These are phyloP conservation scores for Nigrograna mackinnonii DNA, from an alignment of 2,329 filamentous ascomycete genomes.

Conservation along the genomic window DNA sequence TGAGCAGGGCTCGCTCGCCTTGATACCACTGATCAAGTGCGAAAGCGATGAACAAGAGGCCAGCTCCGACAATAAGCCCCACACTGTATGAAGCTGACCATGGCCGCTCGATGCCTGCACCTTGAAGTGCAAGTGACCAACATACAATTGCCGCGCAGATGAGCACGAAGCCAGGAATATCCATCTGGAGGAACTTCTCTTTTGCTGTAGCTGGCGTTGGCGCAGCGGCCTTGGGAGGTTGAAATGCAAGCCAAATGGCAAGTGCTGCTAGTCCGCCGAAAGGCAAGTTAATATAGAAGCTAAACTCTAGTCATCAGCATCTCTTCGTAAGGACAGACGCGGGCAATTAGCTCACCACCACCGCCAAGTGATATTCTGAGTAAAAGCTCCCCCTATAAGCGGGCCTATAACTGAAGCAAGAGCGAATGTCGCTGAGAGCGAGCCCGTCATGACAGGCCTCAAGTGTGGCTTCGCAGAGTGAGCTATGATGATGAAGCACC, in stretches of 20 bases:
- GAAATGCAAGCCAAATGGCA: conserved; percentile 3
- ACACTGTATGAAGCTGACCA: conserved; percentile 42
- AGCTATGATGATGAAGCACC: conserved; percentile 44
- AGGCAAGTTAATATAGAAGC: conserved; percentile 26
- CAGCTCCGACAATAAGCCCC: conserved; percentile 46
- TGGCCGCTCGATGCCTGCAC: conserved; percentile 36
- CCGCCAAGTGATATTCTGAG: conserved; percentile 40
- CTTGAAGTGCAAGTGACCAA: conserved; percentile 50
- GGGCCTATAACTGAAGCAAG: conserved; percentile 41
- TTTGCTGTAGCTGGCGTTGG: conserved; percentile 20
- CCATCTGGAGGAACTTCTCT: conserved; percentile 47
- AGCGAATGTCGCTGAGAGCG: conserved; percentile 34
- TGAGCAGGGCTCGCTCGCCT: conserved; percentile 44
- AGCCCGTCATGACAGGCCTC: conserved; percentile 42
- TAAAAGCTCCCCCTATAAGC: conserved; percentile 44
- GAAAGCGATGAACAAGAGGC: conserved; percentile 37
- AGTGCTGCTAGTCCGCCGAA: conserved; percentile 6
- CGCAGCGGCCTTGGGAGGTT: conserved; percentile 17
- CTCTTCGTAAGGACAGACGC: neutral
- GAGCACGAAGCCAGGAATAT: conserved; percentile 44
- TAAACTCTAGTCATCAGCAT: neutral
- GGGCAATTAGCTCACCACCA: conserved; percentile 17
- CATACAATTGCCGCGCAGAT: conserved; percentile 43
- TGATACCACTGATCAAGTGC: conserved; percentile 35
- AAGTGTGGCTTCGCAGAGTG: conserved; percentile 43